Conservation (phyloP, 495 filamentous ascomycete genomes). For the Penicillium samsonianum region DNA sequence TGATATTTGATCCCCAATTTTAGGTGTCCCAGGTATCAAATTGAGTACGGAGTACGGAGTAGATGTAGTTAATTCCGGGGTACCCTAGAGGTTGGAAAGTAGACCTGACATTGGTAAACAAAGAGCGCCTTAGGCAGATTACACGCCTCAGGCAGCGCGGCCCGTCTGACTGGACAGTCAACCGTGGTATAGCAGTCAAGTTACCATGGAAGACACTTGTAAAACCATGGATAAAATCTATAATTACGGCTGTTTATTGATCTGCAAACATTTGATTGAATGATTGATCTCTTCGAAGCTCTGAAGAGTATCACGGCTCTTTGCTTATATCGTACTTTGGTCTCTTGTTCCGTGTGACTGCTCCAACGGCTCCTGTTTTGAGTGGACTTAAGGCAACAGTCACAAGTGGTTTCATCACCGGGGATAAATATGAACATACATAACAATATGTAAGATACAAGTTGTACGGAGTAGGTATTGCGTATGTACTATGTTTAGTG, state of each 20-base stretch:
- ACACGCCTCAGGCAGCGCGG: neutral
- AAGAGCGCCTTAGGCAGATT: constrained; percentile 8
- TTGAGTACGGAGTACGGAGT: too few species aligned
- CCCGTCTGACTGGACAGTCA: too few species aligned
- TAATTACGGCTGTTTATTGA: constrained; percentile 27
- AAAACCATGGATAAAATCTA: constrained; percentile 21
- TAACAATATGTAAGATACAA: too few species aligned
- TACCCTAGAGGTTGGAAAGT: neutral
- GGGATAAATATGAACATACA: neutral
- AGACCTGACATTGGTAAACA: neutral
- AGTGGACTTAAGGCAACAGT: constrained; percentile 1
- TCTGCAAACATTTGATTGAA: neutral
- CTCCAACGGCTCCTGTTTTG: constrained; percentile 11
- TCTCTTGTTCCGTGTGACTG: constrained; percentile 9
- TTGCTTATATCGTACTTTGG: neutral
- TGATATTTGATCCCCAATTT: neutral
- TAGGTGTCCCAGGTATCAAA: neutral
- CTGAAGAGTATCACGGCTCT: neutral
- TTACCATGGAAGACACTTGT: constrained; percentile 5
- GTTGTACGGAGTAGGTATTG: neutral
- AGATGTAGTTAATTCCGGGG: neutral
- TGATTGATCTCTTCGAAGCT: neutral
- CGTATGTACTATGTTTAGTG: neutral
- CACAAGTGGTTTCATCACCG: constrained; percentile 1
- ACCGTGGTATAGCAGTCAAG: neutral